These are phyloP conservation scores for Melocanna baccifera DNA, from an alignment of 176 grass and related monocot genomes.

Conservation along the genomic window DNA sequence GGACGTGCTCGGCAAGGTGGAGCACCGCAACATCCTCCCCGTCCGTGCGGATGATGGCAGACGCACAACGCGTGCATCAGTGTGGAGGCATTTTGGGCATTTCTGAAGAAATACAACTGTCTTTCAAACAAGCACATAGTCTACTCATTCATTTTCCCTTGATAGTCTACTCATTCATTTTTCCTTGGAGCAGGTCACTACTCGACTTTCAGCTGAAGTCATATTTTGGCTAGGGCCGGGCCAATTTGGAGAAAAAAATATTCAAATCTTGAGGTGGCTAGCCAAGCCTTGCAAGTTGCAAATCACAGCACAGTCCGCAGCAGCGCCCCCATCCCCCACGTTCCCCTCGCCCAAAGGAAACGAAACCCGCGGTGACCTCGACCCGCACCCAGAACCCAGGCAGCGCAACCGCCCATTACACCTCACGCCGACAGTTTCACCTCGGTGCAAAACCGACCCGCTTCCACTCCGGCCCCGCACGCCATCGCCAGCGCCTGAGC, in stretches of 20 bases:
- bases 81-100: too few species aligned
- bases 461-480: background rate
- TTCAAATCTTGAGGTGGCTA: background rate
- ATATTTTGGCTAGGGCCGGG: background rate
- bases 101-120: too few species aligned
- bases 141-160: background rate
- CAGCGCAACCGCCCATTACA: background rate
- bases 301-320: background rate
- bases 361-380: background rate
- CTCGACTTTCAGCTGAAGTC: background rate
- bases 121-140: background rate
- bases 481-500: background rate
- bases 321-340: slow-evolving; percentile 1
- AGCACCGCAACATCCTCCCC: too few species aligned
- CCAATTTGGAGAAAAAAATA: background rate
- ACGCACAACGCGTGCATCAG: too few species aligned
- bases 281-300: background rate
- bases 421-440: background rate
- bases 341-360: background rate
- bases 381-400: background rate
- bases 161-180: background rate
- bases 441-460: background rate
- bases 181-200: background rate
- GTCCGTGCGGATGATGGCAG: too few species aligned
- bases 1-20: too few species aligned